Base-by-base conservation (phyloP, 2,329 filamentous ascomycete genomes). In the Cytospora schulzeri region DNA sequence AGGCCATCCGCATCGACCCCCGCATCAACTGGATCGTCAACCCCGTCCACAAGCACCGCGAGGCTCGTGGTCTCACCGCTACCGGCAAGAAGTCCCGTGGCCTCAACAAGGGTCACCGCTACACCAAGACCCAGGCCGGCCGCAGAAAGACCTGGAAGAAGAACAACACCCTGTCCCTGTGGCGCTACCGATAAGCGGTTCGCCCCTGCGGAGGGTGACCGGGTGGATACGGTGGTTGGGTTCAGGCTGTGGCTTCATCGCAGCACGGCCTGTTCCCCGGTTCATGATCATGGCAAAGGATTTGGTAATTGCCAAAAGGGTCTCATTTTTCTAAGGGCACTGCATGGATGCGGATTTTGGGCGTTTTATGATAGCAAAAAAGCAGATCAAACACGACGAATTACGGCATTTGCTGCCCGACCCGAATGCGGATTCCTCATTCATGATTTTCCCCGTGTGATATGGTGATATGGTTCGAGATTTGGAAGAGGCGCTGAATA, bases 21-120 rank as follows among this genome's bases (percentile, higher is more conserved):
- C 93, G 95, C 84, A 98, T 99, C 91, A 99, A 97, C 92, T 99
- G 95, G 95, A 99, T 99, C 88, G 92, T 94, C 85, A 96, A 96
- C 85, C 91, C 95, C 75, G 96, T 99, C 77, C 95, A 99, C 92
- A 99, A 99, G 93, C 95, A 98, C 90, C 95, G 95, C 85, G 95
- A 99, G 88, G 84, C 88, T 76, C 93, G 95, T 82, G 96, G 95
- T 77, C 92, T 99, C 75, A 99, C 95, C 75, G 90, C 94, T 77
- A 98, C 94, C 73, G 95, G 95, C 89, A 99, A 99, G 93, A 96
- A 96, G 87, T 97, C 92, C 77, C 93, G 95, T 82, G 95, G 96
- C 85, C 91, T 99, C 85, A 95, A 95, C 90, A 97, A 97, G 89
- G 95, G 95, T 76, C 94, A 98, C 85, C 88, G 91, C 78, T 99